A percentile compares a stretch with the other conserved stretches of the same genome.
Conservation (phyloP, 768 basidiomycete genomes). For the Polyporus arcularius region DNA sequence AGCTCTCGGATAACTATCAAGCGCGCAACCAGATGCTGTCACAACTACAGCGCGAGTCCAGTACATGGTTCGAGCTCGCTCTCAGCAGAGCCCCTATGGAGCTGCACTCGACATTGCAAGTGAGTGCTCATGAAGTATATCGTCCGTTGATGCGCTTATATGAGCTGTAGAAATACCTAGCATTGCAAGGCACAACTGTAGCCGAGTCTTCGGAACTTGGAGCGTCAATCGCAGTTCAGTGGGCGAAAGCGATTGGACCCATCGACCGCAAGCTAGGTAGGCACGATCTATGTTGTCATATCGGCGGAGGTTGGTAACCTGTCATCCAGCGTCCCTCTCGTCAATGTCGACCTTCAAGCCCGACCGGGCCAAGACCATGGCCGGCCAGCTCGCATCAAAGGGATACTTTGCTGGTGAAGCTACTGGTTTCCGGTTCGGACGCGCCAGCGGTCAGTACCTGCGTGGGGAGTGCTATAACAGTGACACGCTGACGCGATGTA, state of each 20-base stretch:
- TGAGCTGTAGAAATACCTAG: slow-evolving; percentile 78
- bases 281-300: slow-evolving; percentile 24
- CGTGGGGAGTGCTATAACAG: not conserved
- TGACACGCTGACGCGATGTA: not conserved
- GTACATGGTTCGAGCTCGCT: slow-evolving; percentile 84
- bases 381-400: slow-evolving; percentile 87
- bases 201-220: slow-evolving; percentile 86
- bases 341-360: slow-evolving; percentile 63
- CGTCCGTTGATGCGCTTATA: not conserved
- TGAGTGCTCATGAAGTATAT: slow-evolving; percentile 32
- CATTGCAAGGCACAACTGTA: slow-evolving; percentile 68
- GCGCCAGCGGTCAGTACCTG: slow-evolving; percentile 53
- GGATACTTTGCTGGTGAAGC: slow-evolving; percentile 89
- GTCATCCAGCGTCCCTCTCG: slow-evolving; percentile 52
- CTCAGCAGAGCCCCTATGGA: slow-evolving; percentile 89
- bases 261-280: slow-evolving; percentile 75
- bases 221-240: slow-evolving; percentile 85
- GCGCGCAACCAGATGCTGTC: slow-evolving; percentile 83
- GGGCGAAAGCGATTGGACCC: slow-evolving; percentile 78
- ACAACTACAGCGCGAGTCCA: slow-evolving; percentile 72
- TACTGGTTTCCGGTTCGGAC: slow-evolving; percentile 74
- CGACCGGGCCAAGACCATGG: slow-evolving; percentile 79
- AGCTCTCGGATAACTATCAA: slow-evolving; percentile 84
- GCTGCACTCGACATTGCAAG: slow-evolving; percentile 90
- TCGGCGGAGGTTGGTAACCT: not conserved